phyloP scores from a whole-genome alignment of 2,329 filamentous ascomycete species.

The Drechslera avenae region DNA sequence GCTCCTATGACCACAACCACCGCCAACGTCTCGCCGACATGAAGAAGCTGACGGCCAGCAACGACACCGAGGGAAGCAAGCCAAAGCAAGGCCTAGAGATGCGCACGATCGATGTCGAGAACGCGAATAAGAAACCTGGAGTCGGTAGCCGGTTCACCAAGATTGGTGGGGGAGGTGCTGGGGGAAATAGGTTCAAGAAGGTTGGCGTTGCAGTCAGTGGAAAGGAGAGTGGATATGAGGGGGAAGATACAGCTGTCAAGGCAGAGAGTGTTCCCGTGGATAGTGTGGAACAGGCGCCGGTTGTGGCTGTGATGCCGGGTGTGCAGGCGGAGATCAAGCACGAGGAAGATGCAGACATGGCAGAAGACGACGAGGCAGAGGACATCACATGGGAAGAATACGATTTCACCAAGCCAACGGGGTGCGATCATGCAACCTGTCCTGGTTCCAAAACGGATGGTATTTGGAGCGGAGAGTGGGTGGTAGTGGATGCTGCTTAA shows the following conservation, averaged over 20 bases:
- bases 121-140: slow-evolving; percentile 22
- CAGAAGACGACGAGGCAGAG: slow-evolving; percentile 29
- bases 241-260: slow-evolving; percentile 15
- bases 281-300: slow-evolving; percentile 30
- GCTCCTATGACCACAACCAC: slow-evolving; percentile 94
- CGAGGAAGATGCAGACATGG: slow-evolving; percentile 27
- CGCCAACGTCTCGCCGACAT: slow-evolving; percentile 75
- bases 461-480: slow-evolving; percentile 58
- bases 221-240: slow-evolving; percentile 1
- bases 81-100: slow-evolving; percentile 29
- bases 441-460: slow-evolving; percentile 31
- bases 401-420: slow-evolving; percentile 58
- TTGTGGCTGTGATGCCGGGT: neutral
- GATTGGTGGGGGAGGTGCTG: slow-evolving; percentile 25
- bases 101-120: slow-evolving; percentile 32
- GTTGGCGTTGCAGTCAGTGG: slow-evolving; percentile 58
- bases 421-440: slow-evolving; percentile 47
- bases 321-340: slow-evolving; percentile 15
- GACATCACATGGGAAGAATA: slow-evolving; percentile 54
- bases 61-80: slow-evolving; percentile 30
- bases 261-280: slow-evolving; percentile 42
- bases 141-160: slow-evolving; percentile 35
- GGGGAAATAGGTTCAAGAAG: slow-evolving; percentile 68
- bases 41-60: slow-evolving; percentile 63
- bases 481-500: slow-evolving; percentile 8